These are phyloP conservation scores for Uncinocarpus reesii DNA, from an alignment of 2,329 filamentous ascomycete species.

Conservation along the genomic window DNA sequence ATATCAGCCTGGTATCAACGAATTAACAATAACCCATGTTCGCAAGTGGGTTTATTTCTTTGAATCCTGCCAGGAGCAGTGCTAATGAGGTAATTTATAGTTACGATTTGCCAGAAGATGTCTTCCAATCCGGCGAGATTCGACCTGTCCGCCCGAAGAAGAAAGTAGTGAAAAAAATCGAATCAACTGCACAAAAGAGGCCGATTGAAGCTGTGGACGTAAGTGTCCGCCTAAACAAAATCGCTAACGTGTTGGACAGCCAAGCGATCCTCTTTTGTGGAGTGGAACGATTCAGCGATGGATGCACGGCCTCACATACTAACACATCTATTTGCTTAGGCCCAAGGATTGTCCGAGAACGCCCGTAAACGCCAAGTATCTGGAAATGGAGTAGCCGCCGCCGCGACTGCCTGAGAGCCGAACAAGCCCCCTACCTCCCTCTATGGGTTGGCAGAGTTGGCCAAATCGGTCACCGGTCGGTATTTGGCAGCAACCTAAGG, in stretches of 20 bases:
- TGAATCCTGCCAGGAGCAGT: constrained; percentile 3
- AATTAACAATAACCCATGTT: constrained; percentile 69
- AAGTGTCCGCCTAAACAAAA: constrained; percentile 24
- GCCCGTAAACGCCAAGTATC: constrained; percentile 17
- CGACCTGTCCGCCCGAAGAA: constrained; percentile 53
- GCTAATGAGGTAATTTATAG: constrained; percentile 39
- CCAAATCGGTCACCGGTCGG: not conserved
- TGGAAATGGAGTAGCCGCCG: constrained; percentile 16
- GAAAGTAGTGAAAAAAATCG: constrained; percentile 35
- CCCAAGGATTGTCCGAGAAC: constrained; percentile 12
- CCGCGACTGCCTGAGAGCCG: constrained; percentile 13
- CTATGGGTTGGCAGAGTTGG: not conserved
- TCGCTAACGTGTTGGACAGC: constrained; percentile 9
- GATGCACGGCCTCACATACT: constrained; percentile 7
- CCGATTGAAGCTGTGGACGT: constrained; percentile 35
- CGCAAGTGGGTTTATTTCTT: constrained; percentile 56
- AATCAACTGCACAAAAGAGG: constrained; percentile 31
- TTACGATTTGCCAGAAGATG: constrained; percentile 76
- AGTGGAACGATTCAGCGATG: not conserved
- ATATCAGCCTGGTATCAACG: constrained; percentile 65
- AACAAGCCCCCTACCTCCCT: not conserved
- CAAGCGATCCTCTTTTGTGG: not conserved
- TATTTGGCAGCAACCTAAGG: not conserved
- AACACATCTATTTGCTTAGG: constrained; percentile 12
- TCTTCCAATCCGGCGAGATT: constrained; percentile 69